These are phyloP conservation scores for Colletotrichum sp. DNA, from an alignment of 2,329 filamentous ascomycete genomes.

Conservation along the genomic window DNA sequence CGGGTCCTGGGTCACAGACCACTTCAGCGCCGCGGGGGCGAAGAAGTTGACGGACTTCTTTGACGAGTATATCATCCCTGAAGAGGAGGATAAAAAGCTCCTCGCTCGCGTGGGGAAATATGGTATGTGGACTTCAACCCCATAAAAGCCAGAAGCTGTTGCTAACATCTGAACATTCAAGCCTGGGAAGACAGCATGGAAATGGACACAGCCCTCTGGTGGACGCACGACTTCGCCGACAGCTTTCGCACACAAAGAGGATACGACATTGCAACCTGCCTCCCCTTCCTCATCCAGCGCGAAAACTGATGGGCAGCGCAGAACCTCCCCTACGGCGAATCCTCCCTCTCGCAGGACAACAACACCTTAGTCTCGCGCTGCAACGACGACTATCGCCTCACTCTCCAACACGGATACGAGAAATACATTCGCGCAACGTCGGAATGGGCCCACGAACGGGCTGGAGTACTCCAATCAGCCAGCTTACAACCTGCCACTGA, in stretches of 20 bases:
- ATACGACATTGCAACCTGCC: slow-evolving; percentile 21
- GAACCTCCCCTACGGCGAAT: slow-evolving; percentile 24
- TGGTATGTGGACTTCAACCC: slow-evolving; percentile 11
- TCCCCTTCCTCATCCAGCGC: slow-evolving; percentile 27
- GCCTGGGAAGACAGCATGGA: slow-evolving; percentile 32
- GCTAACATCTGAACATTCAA: neutral
- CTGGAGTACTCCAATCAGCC: slow-evolving; percentile 26
- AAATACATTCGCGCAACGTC: slow-evolving; percentile 20
- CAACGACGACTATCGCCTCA: slow-evolving; percentile 25
- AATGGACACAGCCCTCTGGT: slow-evolving; percentile 27
- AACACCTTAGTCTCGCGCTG: slow-evolving; percentile 3
- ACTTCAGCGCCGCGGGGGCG: slow-evolving; percentile 27
- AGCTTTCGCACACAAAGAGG: slow-evolving; percentile 19
- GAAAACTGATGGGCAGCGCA: slow-evolving; percentile 24
- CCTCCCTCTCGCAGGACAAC: slow-evolving; percentile 21
- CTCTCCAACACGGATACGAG: slow-evolving; percentile 19
- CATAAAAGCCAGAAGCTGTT: neutral
- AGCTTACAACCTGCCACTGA: slow-evolving; percentile 29
- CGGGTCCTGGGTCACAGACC: slow-evolving; percentile 29
- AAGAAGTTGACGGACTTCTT: slow-evolving; percentile 28
- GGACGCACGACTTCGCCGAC: slow-evolving; percentile 23
- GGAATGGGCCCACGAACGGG: slow-evolving; percentile 16
- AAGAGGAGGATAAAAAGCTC: slow-evolving; percentile 12
- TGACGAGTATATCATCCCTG: slow-evolving; percentile 25
- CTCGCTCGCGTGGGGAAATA: slow-evolving; percentile 24